Evolutionary conservation across 179 eudicot species (phyloP).

Genomic region (Monotropa hypopitys): DNA sequence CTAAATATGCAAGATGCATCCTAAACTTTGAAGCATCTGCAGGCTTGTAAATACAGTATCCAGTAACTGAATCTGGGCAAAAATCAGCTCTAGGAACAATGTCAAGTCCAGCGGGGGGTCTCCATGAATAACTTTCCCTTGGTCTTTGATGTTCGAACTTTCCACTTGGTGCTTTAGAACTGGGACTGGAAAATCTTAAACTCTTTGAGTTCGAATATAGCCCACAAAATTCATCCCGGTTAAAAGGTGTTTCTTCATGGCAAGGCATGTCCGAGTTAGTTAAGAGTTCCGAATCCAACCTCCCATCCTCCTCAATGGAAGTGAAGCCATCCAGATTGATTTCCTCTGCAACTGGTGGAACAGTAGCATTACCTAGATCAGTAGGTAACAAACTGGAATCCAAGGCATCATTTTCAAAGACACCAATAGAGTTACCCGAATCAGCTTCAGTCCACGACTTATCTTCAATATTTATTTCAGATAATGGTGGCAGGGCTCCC

Average conservation of each 20-base stretch:
- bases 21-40: not conserved
- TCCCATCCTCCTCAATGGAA: not conserved
- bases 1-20: conserved; percentile 43
- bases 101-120: conserved; percentile 22
- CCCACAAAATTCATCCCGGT: conserved; percentile 5
- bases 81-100: conserved; percentile 24
- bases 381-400: not conserved
- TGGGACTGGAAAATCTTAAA: conserved; percentile 3
- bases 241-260: conserved; percentile 10
- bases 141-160: not conserved
- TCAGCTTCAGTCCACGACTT: conserved; percentile 10
- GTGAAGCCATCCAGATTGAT: not conserved
- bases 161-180: not conserved
- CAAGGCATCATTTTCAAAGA: conserved; percentile 3
- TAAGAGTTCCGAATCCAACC: not conserved
- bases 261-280: not conserved
- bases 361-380: not conserved
- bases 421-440: conserved; percentile 13
- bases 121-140: conserved; percentile 7
- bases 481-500: conserved; percentile 10
- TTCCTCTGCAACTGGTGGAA: not conserved
- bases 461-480: conserved; percentile 10
- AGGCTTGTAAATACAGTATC: conserved; percentile 2
- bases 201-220: not conserved
- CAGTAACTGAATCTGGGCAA: conserved; percentile 35